Evolutionary conservation across 306 rosid species (phyloP).

Genomic region (Myrica gale): DNA sequence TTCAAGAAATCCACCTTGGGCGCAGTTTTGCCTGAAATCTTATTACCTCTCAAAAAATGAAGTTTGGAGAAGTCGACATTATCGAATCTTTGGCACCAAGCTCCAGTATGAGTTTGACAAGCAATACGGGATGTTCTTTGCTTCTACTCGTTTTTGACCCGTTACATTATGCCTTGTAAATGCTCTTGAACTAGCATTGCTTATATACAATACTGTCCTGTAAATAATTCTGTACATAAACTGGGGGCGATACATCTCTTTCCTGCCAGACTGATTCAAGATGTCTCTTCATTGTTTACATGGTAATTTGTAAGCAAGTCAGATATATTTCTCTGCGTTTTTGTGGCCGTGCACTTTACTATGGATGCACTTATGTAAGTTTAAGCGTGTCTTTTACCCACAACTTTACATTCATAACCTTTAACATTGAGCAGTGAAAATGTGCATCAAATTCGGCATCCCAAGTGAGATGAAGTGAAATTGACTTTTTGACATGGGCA

Average conservation of each 20-base stretch:
- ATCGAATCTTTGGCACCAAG: conserved; percentile 47
- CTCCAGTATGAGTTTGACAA: conserved; percentile 18
- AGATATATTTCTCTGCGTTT: too few relatives aligned
- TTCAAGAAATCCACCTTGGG: conserved; percentile 77
- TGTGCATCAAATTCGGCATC: too few relatives aligned
- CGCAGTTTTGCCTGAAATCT: conserved; percentile 49
- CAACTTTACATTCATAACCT: too few relatives aligned
- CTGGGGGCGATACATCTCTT: background rate
- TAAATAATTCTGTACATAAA: background rate
- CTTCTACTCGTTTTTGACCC: background rate
- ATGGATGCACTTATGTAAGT: too few relatives aligned
- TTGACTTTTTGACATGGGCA: too few relatives aligned
- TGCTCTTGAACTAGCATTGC: background rate
- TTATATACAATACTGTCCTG: background rate
- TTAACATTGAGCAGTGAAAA: too few relatives aligned
- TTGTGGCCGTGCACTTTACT: too few relatives aligned
- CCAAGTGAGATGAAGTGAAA: too few relatives aligned
- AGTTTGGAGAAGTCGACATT: conserved; percentile 34
- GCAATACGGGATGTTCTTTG: background rate
- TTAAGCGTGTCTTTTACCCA: too few relatives aligned
- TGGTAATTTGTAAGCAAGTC: too few relatives aligned
- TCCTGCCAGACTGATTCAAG: background rate
- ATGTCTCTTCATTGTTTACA: too few relatives aligned
- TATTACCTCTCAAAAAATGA: conserved; percentile 31
- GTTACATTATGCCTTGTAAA: background rate